These are phyloP conservation scores for Eutrema yunnanense DNA, from an alignment of 345 rosid genomes.

Conservation along the genomic window DNA sequence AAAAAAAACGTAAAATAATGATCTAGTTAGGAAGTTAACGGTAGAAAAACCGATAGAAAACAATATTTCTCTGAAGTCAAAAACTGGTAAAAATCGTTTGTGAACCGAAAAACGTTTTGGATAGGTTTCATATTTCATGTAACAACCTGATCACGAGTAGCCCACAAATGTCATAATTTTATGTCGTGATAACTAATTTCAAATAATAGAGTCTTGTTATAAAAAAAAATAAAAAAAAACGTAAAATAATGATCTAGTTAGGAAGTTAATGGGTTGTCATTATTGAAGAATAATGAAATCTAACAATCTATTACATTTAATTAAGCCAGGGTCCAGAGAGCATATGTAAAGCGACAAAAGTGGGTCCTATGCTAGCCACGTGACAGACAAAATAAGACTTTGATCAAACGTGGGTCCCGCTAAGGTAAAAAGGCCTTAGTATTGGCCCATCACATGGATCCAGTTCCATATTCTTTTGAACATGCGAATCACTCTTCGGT, in stretches of 20 bases:
- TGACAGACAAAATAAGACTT: conserved; percentile 28
- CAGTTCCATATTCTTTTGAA: conserved; percentile 14
- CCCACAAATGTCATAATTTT: not conserved
- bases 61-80: no score
- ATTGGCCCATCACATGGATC: conserved; percentile 22
- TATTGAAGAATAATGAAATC: conserved; percentile 23
- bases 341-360: conserved; percentile 23
- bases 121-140: no score
- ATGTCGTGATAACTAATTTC: not conserved
- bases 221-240: not conserved
- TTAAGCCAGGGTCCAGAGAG: conserved; percentile 15
- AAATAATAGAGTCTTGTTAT: not conserved
- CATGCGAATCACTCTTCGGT: not conserved
- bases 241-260: not conserved
- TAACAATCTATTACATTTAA: not conserved
- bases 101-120: no score
- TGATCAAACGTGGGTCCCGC: conserved; percentile 19
- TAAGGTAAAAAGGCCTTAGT: conserved; percentile 12
- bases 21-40: conserved; percentile 13
- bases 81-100: no score
- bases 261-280: conserved; percentile 22
- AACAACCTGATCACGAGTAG: not conserved
- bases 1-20: not conserved
- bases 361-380: conserved; percentile 20
- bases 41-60: not conserved